Base-by-base conservation (phyloP, 1,284 basidiomycete species). In the Ganoderma multipileum region DNA sequence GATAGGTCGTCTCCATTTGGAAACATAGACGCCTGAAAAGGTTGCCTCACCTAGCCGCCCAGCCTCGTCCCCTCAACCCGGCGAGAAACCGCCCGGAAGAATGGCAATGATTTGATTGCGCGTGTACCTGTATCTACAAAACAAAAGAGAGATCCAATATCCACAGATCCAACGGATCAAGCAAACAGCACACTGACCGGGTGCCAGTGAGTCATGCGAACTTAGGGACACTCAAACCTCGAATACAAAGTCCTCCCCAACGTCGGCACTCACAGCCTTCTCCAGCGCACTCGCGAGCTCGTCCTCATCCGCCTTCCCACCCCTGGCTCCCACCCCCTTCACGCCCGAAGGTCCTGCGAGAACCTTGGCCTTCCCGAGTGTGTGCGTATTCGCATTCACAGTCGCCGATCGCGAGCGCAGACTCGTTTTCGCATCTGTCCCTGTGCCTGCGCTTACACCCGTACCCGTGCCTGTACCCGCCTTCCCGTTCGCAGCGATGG, bases 221-320 rank as follows among this genome's bases (percentile, higher is more conserved):
- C 14, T 36, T 9, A n/a, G n/a, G 36, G 14, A 36, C 57, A 4
- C 20, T 61, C 58, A 72, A 7, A 72, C 28, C 5, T 63, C 67
- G 44, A 72, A 72, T 39, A 8, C 58, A 61, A 72, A 72, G 52
- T 72, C 71, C 41, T 72, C 66, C 57, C 20, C 44, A 23, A 38
- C 28, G 9, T 55, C 54, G 3, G 5, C 57, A 23, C 36, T 57
- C 11, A 42, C 64, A 5, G 62, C 52, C 47, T 30, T 64, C 52
- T 72, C 67, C 26, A 72, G 59, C 63, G 42, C 36, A 28, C 42
- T 42, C 16, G 65, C 71, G 41, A 72, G 44, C 28, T 54, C 26
- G 36, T 72, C 71, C 7, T 9, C n/a, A 26, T 26, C 23, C 44
- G 23, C 47, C 47, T 50, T 50, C 47, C 47, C 47, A 50, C 47